phyloP scores from a whole-genome alignment of 495 filamentous ascomycete genomes.

The Penicillium robsamsonii region DNA sequence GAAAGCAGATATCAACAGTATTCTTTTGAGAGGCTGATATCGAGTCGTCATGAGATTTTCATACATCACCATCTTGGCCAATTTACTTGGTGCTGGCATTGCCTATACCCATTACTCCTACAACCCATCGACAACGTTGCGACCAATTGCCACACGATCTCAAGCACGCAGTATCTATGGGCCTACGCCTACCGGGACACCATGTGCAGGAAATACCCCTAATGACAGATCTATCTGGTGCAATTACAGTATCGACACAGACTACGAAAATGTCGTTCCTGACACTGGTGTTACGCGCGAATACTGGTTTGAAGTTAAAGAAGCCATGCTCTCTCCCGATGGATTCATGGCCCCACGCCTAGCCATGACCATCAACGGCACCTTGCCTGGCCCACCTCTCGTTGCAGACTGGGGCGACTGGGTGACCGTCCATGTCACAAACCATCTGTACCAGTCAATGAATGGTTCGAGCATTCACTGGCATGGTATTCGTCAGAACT shows the following conservation, averaged over 20 bases:
- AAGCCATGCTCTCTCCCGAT: conserved; percentile 63
- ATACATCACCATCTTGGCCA: background rate
- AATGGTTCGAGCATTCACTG: conserved; percentile 55
- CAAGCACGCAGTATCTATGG: background rate
- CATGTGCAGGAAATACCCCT: background rate
- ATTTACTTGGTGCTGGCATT: background rate
- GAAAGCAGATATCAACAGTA: background rate
- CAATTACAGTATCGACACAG: conserved; percentile 52
- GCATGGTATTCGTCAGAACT: conserved; percentile 48
- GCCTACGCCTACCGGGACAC: background rate
- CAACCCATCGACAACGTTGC: background rate
- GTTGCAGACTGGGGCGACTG: conserved; percentile 65
- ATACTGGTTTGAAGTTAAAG: conserved; percentile 31
- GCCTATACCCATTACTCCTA: background rate
- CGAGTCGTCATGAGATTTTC: background rate
- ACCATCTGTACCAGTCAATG: conserved; percentile 68
- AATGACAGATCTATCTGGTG: conserved; percentile 28
- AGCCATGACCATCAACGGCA: conserved; percentile 72
- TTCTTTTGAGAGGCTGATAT: background rate
- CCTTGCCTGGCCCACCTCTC: conserved; percentile 58
- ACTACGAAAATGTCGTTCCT: conserved; percentile 49
- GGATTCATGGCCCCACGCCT: conserved; percentile 48
- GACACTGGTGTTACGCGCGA: conserved; percentile 36
- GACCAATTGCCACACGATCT: background rate
- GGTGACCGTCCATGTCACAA: conserved; percentile 66